Evolutionary conservation across 495 filamentous ascomycete species (phyloP), one percentile per base, ranked within the genome.

Genomic region (Neurospora pannonica): DNA sequence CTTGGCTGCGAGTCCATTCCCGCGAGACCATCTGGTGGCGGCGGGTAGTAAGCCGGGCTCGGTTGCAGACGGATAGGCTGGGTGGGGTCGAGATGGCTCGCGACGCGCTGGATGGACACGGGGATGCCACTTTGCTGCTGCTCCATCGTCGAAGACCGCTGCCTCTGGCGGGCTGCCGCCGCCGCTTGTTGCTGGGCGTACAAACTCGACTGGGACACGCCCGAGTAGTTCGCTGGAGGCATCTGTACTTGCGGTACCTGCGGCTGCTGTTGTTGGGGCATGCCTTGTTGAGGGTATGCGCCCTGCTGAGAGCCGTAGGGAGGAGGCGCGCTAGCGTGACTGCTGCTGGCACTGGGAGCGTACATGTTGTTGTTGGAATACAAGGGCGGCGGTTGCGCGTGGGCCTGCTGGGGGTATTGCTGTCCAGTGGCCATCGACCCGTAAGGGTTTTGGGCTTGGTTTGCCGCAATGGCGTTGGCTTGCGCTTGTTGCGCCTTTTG

Each of bases 11-110:
- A 82, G 71, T 86, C 87, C 48, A 84, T 76, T 8, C 84, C 82
- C 4, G 77, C 88, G 60, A 92, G 88, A 9, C 94, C 95, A 75
- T 97, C 96, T 3, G 93, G 89, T n/a, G 95, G 95, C 10, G 96
- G 96, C 19, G 96, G 97, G 77, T 98, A 98, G 82, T 99, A 99
- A 9, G 97, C 97, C 3, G 97, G 97, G 74, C 94, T 97, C 7
- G 97, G 97, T 79, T 99, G 97, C 46, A 97, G 82, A 62, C 97
- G 88, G 78, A 99, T 98, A 0, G 97, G 97, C 40, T 94, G 93
- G 74, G 89, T 98, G 6, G 97, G 97, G 79, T 99, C 95, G 70
- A 99, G 90, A 81, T 98, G 96, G 79, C 94, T 97, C 13, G 95
- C 95, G n/a, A 98, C 96, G 73, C 97, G 86, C 80, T 99, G 97